Conservation (phyloP, 495 filamentous ascomycete species). For the Lineolata rhizophorae region DNA sequence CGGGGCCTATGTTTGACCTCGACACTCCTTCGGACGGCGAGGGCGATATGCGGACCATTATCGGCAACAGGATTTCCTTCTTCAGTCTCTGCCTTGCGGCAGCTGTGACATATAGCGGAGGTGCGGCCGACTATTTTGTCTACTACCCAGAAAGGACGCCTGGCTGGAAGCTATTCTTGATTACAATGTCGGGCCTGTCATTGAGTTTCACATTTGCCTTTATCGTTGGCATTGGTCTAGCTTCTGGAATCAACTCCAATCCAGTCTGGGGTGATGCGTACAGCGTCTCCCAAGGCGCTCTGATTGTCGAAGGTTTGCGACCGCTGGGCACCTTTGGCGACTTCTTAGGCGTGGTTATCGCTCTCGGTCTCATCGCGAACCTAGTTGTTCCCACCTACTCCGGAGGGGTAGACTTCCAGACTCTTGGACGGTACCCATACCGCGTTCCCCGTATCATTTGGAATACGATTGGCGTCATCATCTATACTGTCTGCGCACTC, state of each 20-base stretch:
- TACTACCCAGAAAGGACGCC: slow-evolving; percentile 36
- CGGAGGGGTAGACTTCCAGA: slow-evolving; percentile 39
- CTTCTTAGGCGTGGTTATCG: slow-evolving; percentile 50
- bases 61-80: slow-evolving; percentile 41
- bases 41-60: slow-evolving; percentile 28
- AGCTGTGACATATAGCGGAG: slow-evolving; percentile 27
- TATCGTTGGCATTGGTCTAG: slow-evolving; percentile 51
- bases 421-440: slow-evolving; percentile 24
- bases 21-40: slow-evolving; percentile 20
- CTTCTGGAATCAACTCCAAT: slow-evolving; percentile 31
- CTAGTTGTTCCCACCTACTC: slow-evolving; percentile 46
- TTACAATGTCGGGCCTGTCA: slow-evolving; percentile 22
- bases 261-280: slow-evolving; percentile 31
- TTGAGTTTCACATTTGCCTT: slow-evolving; percentile 33
- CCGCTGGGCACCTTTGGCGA: slow-evolving; percentile 46
- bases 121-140: slow-evolving; percentile 42
- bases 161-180: slow-evolving; percentile 19
- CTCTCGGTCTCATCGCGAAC: slow-evolving; percentile 50
- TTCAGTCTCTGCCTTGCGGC: slow-evolving; percentile 43
- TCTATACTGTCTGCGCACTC: slow-evolving; percentile 32
- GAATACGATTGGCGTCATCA: slow-evolving; percentile 25
- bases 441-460: slow-evolving; percentile 27
- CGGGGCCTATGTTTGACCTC: slow-evolving; percentile 40
- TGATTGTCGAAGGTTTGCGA: slow-evolving; percentile 43
- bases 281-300: slow-evolving; percentile 34